Evolutionary conservation across 116 monocot species (phyloP), one percentile per base, ranked within the genome.

Genomic region (Iris pallida): DNA sequence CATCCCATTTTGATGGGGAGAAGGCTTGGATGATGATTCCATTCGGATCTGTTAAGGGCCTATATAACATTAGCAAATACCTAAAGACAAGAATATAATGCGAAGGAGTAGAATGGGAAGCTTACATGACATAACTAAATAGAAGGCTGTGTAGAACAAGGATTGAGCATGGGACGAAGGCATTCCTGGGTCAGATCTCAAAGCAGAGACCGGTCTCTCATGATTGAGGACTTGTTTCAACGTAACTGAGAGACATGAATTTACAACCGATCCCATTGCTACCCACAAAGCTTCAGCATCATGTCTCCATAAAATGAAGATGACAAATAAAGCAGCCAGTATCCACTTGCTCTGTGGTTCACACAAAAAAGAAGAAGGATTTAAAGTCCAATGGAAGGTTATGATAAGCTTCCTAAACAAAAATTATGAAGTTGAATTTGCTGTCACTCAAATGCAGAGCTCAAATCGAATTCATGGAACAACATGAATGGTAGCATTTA

Each of bases 121-220:
- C 80, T 81, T 84, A 95, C 95, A 67, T 45, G 80, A 91, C 63
- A 91, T 63, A 66, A 88, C 20, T 53, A 66, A 64, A 61, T 78
- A 68, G 10, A 75, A 16, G 0, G 85, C 72, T 5, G 60, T 53
- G 80, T 83, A 91, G 69, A 91, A 88, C 53, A 95, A 72, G 53
- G 86, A 91, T 53, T 95, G 95, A 8, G 95, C 88, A 80, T 95
- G 95, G 13, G 95, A 88, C 14, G 95, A 95, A 30, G 95, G 95
- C 95, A 95, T 95, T 68, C 90, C 95, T 57, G 90, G 95, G 68
- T 82, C 95, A 64, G 95, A 84, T 73, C 80, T 83, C 74, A 91
- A 66, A 13, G 73, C 74, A 53, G 83, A 73, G 2, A 46, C 72
- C 19, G 95, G 95, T 54, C 95, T 85, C 73, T 83, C 74, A 73